phyloP scores from a whole-genome alignment of 2,329 filamentous ascomycete species.

The Cercospora nicotianae region DNA sequence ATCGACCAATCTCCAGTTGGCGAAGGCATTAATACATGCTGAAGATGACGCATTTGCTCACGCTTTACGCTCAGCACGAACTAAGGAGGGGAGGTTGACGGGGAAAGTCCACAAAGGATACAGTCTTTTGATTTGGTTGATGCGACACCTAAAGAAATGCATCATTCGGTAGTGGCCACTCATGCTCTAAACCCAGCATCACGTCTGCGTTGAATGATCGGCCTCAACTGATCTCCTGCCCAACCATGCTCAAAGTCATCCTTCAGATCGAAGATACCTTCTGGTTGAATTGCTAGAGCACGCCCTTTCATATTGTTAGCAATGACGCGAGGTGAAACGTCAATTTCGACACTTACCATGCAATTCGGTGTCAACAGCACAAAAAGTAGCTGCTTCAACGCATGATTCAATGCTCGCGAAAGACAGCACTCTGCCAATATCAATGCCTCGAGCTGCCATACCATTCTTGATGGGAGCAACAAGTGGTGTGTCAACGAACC shows the following conservation, averaged over 20 bases:
- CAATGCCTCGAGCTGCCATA: not conserved
- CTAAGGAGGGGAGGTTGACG: too few relatives aligned
- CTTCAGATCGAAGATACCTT: not conserved
- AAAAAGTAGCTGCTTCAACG: not conserved
- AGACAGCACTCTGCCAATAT: not conserved
- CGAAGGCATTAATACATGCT: too few relatives aligned
- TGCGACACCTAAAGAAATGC: not conserved
- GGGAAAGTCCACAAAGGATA: too few relatives aligned
- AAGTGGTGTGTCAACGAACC: not conserved
- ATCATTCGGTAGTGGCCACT: not conserved
- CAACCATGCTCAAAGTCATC: not conserved
- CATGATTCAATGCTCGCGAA: not conserved
- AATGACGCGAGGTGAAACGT: not conserved
- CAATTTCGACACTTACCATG: not conserved
- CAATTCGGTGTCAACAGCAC: not conserved
- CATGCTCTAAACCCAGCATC: not conserved
- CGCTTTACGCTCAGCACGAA: too few relatives aligned
- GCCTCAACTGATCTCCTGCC: not conserved
- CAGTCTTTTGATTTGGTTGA: too few relatives aligned
- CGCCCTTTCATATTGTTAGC: not conserved
- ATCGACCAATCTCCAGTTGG: too few relatives aligned
- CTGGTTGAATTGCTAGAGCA: not conserved
- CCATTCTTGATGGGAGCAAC: not conserved
- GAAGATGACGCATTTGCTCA: too few relatives aligned
- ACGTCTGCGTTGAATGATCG: not conserved